A percentile compares a stretch with the other conserved stretches of the same genome.
Conservation (phyloP, 73 alveolate species). For the Uronychia binucleata region DNA sequence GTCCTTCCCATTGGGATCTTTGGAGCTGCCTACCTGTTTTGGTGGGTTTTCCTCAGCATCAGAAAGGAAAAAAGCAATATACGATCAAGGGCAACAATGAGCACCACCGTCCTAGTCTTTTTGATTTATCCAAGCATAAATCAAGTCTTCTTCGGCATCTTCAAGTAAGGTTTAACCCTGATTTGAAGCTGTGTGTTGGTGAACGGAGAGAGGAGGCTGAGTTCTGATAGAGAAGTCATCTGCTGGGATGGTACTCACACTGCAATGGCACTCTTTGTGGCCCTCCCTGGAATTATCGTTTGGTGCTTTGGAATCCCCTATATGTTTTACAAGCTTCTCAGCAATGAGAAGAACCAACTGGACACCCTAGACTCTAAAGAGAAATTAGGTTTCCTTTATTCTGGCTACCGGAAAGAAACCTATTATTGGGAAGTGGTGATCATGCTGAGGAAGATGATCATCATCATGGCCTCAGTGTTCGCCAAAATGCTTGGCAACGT, state of each 20-base stretch:
- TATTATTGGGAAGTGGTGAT: slow-evolving; percentile 45
- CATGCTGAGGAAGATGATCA: slow-evolving; percentile 29
- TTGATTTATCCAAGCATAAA: slow-evolving; percentile 5
- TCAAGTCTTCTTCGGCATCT: background rate
- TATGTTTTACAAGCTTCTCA: background rate
- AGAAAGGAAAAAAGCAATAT: background rate
- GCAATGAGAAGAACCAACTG: background rate
- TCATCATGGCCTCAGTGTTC: slow-evolving; percentile 7
- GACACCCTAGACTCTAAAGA: background rate
- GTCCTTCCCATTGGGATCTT: background rate
- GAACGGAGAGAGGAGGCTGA: slow-evolving; percentile 12
- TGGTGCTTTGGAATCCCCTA: slow-evolving; percentile 22
- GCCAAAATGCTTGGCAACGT: background rate
- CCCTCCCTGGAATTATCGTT: slow-evolving; percentile 14
- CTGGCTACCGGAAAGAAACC: slow-evolving; percentile 15
- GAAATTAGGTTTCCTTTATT: slow-evolving; percentile 24
- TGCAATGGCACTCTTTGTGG: background rate
- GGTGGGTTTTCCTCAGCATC: background rate
- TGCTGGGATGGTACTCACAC: slow-evolving; percentile 14
- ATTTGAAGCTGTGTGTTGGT: background rate
- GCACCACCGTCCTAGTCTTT: background rate
- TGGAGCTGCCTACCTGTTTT: background rate
- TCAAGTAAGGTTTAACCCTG: background rate
- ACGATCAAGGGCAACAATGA: background rate
- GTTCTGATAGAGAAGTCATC: background rate